A percentile compares a stretch with the other conserved stretches of the same genome.
phyloP scores from a whole-genome alignment of 2,329 filamentous ascomycete genomes.

The Neurospora crassa region DNA sequence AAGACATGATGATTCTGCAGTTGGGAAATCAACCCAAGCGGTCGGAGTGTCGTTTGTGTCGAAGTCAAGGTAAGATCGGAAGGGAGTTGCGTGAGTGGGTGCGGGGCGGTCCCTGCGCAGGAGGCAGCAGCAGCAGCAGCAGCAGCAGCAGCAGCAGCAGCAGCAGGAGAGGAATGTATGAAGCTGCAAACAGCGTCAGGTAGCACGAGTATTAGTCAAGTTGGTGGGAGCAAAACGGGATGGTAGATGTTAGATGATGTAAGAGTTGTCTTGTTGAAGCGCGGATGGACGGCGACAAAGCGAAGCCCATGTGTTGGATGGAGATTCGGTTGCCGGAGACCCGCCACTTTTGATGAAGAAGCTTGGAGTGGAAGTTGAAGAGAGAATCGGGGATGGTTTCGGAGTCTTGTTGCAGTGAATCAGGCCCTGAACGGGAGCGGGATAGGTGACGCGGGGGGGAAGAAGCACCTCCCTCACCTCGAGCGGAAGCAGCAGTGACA shows the following conservation, averaged over 20 bases:
- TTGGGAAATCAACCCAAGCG: slow-evolving; percentile 3
- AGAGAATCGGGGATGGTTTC: not conserved
- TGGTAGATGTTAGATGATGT: not conserved
- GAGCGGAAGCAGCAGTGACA: not conserved
- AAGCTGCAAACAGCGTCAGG: no score
- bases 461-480: not conserved
- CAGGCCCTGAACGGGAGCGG: not conserved
- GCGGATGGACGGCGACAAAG: not conserved
- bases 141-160: not conserved
- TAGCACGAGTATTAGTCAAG: not conserved
- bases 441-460: not conserved
- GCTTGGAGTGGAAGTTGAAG: not conserved
- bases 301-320: not conserved
- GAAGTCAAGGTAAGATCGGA: slow-evolving; percentile 5
- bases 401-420: not conserved
- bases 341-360: not conserved
- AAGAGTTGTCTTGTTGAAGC: not conserved
- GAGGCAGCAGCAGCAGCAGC: not conserved
- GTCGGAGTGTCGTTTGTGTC: not conserved
- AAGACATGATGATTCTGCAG: slow-evolving; percentile 45
- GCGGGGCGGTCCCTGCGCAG: slow-evolving; percentile 1
- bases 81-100: slow-evolving; percentile 3
- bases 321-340: not conserved
- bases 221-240: not conserved
- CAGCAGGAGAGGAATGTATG: not conserved